Conservation (phyloP, 2,329 filamentous ascomycete species). For the Colletotrichum liaoningense region DNA sequence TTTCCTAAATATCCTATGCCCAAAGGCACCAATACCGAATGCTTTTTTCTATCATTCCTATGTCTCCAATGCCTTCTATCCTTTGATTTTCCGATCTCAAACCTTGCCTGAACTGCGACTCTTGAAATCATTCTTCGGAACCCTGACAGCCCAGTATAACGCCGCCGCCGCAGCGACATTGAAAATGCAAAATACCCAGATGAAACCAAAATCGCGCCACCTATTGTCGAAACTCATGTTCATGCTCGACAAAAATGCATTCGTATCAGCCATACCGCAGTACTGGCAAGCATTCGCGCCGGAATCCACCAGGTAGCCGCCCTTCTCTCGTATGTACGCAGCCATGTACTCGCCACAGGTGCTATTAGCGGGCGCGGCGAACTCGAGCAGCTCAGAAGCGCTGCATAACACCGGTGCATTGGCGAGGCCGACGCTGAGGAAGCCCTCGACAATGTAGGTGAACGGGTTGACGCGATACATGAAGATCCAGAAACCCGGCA, state of each 20-base stretch:
- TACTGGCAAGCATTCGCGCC: slow-evolving; percentile 58
- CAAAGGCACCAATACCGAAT: not conserved
- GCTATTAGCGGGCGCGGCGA: slow-evolving; percentile 58
- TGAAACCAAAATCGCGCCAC: slow-evolving; percentile 67
- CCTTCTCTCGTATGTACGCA: slow-evolving; percentile 52
- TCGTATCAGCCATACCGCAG: slow-evolving; percentile 50
- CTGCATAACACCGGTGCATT: slow-evolving; percentile 40
- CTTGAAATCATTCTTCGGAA: slow-evolving; percentile 41
- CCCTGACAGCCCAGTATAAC: slow-evolving; percentile 58
- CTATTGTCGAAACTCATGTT: slow-evolving; percentile 58
- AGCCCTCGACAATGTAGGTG: slow-evolving; percentile 74
- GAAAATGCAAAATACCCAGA: slow-evolving; percentile 63
- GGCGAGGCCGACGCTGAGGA: slow-evolving; percentile 54
- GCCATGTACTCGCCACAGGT: slow-evolving; percentile 63
- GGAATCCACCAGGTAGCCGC: slow-evolving; percentile 61
- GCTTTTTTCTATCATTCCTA: no score
- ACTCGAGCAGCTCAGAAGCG: slow-evolving; percentile 60
- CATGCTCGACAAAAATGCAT: slow-evolving; percentile 50
- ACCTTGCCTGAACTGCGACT: not conserved
- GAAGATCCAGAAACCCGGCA: slow-evolving; percentile 78
- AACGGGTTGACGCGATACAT: slow-evolving; percentile 77
- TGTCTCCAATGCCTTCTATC: not conserved
- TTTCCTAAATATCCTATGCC: no score
- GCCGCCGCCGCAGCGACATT: slow-evolving; percentile 60
- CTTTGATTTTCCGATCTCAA: not conserved